phyloP scores from a whole-genome alignment of 148 eudicot genomes.

The Oxyria digyna region DNA sequence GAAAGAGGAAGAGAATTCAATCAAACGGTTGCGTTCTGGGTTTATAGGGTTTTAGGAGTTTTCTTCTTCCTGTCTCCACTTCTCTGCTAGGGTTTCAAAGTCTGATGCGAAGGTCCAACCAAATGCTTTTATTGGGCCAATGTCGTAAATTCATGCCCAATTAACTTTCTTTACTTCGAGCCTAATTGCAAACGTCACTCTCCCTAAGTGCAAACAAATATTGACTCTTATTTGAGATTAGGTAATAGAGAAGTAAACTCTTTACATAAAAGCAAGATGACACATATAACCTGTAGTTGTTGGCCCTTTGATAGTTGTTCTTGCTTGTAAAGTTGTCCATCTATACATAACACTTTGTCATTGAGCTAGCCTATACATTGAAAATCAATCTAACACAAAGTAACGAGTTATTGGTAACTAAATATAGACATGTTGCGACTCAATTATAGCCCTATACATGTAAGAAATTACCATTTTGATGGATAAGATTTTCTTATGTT shows the following conservation, averaged over 20 bases:
- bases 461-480: too few relatives aligned
- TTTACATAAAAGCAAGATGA: background rate
- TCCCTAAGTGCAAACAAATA: too few relatives aligned
- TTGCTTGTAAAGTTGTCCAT: background rate
- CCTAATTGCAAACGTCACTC: too few relatives aligned
- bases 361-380: background rate
- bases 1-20: background rate
- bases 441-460: too few relatives aligned
- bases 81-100: background rate
- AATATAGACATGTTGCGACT: too few relatives aligned
- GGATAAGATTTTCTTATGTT: too few relatives aligned
- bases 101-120: background rate
- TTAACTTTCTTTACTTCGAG: too few relatives aligned
- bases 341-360: background rate
- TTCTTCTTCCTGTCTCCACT: background rate
- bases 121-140: background rate
- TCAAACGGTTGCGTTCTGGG: background rate
- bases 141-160: background rate
- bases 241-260: background rate
- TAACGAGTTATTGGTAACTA: background rate
- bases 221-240: background rate
- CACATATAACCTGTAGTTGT: background rate
- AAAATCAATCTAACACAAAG: background rate
- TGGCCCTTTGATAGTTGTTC: background rate
- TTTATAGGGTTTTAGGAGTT: constrained; percentile 7